Evolutionary conservation across 2,329 filamentous ascomycete species (phyloP), one percentile per base, ranked within the genome.

Genomic region (Fusarium sambucinum): DNA sequence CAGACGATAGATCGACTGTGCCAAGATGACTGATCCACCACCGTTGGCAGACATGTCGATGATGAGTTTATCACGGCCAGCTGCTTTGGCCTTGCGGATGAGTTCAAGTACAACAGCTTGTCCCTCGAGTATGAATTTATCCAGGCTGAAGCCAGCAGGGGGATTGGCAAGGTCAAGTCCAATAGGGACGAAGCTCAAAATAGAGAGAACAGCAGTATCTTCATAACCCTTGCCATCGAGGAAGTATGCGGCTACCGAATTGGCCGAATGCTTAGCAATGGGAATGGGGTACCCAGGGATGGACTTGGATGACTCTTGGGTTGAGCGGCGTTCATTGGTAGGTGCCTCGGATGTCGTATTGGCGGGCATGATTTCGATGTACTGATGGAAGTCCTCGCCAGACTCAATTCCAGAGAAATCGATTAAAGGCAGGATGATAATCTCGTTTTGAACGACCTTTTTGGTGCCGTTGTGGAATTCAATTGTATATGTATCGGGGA

Each of bases 21-120:
- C 70, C 3, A 74, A 52, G 42, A 46, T 21, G 14, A 74, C 59
- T 7, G 70, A 73, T 4, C 72, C 72, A 16, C 72, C 72, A 0
- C 70, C 63, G 21, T 74, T 74, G 27, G 62, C 66, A 16, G 72
- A 73, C 30, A 74, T 7, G 10, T 74, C 72, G 13, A 74, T 65
- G 25, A 74, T 66, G 47, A 74, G 72, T 57, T 74, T 74, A n/a
- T 73, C 56, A 1, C 70, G 70, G 17, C 67, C 59, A 30, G 63
- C 52, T 35, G 53, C 47, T 51, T 73, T 60, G 16, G 68, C 68
- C 27, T 55, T 42, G n/a, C 60, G 53, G 35, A 74, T 66, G 40
- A 74, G 61, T 6, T 70, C 45, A 32, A 66, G 48, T 4, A 74
- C 23, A 11, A 73, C 59, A 11, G 53, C 48, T 25, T 71, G 59